These are phyloP conservation scores for Magnusiomyces magnusii DNA, from an alignment of 1,139 yeast genomes.

Conservation along the genomic window DNA sequence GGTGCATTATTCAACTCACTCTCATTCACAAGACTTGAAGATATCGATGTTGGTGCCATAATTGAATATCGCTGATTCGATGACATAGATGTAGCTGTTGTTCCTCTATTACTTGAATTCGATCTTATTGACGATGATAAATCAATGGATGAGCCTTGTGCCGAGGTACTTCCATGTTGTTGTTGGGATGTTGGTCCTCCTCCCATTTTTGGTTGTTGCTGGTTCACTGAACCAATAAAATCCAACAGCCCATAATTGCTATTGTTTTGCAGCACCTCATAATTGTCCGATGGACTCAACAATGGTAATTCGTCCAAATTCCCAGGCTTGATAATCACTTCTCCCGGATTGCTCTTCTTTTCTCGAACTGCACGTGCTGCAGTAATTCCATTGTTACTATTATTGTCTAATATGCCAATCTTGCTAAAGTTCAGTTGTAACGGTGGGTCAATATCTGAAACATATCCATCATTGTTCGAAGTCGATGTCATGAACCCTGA, in stretches of 20 bases:
- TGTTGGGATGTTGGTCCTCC: neutral
- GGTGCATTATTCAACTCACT: conserved; percentile 2
- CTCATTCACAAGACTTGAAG: neutral
- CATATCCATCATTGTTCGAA: conserved; percentile 1
- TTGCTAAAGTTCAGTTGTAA: neutral
- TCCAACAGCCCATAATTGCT: conserved; percentile 9
- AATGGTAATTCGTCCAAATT: conserved; percentile 14
- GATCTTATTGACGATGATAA: neutral
- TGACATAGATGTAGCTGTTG: neutral
- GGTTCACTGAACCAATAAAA: neutral
- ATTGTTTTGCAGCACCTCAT: conserved; percentile 10
- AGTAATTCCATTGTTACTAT: neutral
- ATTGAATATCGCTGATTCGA: neutral
- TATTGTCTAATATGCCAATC: neutral
- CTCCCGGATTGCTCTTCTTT: neutral
- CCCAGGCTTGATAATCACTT: neutral
- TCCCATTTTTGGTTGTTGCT: neutral
- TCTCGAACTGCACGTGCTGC: neutral
- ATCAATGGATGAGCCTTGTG: neutral
- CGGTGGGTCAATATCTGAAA: conserved; percentile 4
- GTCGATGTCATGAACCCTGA: neutral
- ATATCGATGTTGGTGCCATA: neutral
- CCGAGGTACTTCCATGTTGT: neutral
- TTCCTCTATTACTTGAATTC: too few species aligned
- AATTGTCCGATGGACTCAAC: conserved; percentile 16